These are phyloP conservation scores for Pelargonium nanum DNA, from an alignment of 345 rosid genomes.

Conservation along the genomic window DNA sequence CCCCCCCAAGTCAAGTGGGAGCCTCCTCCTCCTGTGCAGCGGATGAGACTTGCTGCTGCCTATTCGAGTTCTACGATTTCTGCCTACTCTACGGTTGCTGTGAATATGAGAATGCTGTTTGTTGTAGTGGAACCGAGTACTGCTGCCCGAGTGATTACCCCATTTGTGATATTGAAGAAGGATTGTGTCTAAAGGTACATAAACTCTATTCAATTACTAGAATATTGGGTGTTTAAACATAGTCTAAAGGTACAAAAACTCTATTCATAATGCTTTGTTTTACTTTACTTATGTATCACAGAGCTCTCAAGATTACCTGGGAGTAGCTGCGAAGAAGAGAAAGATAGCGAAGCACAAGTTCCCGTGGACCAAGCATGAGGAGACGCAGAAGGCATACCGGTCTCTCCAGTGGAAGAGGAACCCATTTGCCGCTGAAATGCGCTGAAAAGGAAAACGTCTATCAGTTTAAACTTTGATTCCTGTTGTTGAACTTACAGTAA, in stretches of 20 bases:
- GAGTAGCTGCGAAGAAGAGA: conserved; percentile 42
- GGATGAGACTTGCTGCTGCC: conserved; percentile 61
- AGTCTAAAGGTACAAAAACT: conserved; percentile 39
- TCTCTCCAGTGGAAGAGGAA: conserved; percentile 48
- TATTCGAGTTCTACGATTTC: conserved; percentile 27
- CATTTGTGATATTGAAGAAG: conserved; percentile 46
- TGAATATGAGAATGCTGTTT: conserved; percentile 44
- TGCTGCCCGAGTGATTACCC: conserved; percentile 75
- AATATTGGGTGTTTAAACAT: no score
- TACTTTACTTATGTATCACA: conserved; percentile 11
- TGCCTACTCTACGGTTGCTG: conserved; percentile 63
- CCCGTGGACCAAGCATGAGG: conserved; percentile 40
- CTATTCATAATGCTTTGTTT: background rate
- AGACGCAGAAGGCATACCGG: conserved; percentile 20
- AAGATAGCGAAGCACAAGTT: conserved; percentile 53
- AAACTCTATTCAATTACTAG: background rate
- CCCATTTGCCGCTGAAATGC: conserved; percentile 35
- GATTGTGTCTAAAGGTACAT: conserved; percentile 56
- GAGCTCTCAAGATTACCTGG: conserved; percentile 37
- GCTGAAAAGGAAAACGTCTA: conserved; percentile 7
- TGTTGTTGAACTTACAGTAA: no score
- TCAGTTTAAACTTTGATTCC: conserved; percentile 5
- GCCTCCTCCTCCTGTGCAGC: conserved; percentile 45
- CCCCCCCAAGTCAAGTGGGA: conserved; percentile 52
- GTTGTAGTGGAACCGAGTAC: conserved; percentile 42